These are phyloP conservation scores for Globisporangium viniferum DNA, from an alignment of 352 stramenopile genomes.

Conservation along the genomic window DNA sequence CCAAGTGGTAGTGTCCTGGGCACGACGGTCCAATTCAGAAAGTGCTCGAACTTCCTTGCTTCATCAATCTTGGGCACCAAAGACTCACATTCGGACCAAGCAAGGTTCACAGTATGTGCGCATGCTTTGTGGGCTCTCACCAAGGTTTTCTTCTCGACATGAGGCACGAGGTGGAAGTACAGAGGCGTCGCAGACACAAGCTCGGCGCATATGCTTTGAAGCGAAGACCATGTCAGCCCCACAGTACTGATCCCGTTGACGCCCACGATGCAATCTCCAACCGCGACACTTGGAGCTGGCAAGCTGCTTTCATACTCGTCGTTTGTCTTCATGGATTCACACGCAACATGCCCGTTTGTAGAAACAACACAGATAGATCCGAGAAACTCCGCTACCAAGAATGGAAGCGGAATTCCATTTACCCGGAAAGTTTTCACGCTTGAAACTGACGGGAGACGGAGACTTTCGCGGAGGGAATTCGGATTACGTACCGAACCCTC, in stretches of 20 bases:
- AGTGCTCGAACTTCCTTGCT: constrained; percentile 49
- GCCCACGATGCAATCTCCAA: constrained; percentile 62
- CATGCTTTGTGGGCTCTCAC: constrained; percentile 58
- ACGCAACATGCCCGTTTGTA: constrained; percentile 34
- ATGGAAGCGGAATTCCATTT: constrained; percentile 33
- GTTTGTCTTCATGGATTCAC: constrained; percentile 19
- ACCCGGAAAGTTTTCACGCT: constrained; percentile 40
- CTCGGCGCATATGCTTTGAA: constrained; percentile 38
- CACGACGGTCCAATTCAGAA: constrained; percentile 56
- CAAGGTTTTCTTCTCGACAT: constrained; percentile 22
- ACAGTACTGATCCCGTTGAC: constrained; percentile 52
- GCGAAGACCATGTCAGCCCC: constrained; percentile 40
- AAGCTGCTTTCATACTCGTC: constrained; percentile 2
- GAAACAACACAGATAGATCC: constrained; percentile 34
- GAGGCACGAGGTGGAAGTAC: constrained; percentile 48
- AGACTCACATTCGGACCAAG: constrained; percentile 56
- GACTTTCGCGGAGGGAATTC: constrained; percentile 26
- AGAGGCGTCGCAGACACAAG: constrained; percentile 29
- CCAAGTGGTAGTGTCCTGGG: constrained; percentile 60
- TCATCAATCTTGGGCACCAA: constrained; percentile 49
- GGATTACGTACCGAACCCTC: constrained; percentile 20
- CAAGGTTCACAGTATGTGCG: constrained; percentile 54
- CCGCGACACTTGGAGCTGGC: constrained; percentile 16
- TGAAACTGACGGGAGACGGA: constrained; percentile 6
- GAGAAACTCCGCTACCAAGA: constrained; percentile 39